phyloP scores from a whole-genome alignment of 352 stramenopile species.

The Discostella stelligera region DNA sequence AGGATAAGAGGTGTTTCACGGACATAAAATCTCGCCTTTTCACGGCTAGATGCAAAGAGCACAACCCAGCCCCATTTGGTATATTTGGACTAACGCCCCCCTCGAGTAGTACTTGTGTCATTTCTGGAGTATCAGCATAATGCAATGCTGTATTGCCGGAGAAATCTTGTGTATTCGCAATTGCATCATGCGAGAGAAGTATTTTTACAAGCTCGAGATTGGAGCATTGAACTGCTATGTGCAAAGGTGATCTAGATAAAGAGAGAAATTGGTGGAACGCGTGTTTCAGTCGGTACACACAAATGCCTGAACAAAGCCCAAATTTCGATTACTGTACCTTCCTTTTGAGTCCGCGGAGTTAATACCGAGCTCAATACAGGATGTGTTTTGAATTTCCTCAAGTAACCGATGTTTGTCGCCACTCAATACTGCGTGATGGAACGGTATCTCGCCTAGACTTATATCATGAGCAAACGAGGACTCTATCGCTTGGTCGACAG shows the following conservation, averaged over 20 bases:
- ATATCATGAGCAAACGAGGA: slow-evolving; percentile 28
- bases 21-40: slow-evolving; percentile 66
- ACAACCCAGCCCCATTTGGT: slow-evolving; percentile 78
- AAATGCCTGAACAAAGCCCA: slow-evolving; percentile 3
- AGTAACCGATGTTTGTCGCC: slow-evolving; percentile 52
- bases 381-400: slow-evolving; percentile 37
- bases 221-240: slow-evolving; percentile 62
- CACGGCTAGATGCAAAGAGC: slow-evolving; percentile 76
- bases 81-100: slow-evolving; percentile 81
- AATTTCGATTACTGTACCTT: slow-evolving; percentile 16
- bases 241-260: slow-evolving; percentile 63
- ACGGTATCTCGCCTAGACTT: slow-evolving; percentile 31
- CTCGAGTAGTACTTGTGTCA: slow-evolving; percentile 67
- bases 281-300: background rate
- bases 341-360: slow-evolving; percentile 48
- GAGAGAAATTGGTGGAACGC: background rate
- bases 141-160: slow-evolving; percentile 79
- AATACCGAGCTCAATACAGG: slow-evolving; percentile 43
- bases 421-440: slow-evolving; percentile 42
- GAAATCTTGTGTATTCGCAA: slow-evolving; percentile 76
- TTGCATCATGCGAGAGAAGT: slow-evolving; percentile 60
- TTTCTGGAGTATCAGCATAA: slow-evolving; percentile 50
- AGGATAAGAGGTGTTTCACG: slow-evolving; percentile 61
- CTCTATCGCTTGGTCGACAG: slow-evolving; percentile 21
- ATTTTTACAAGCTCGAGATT: slow-evolving; percentile 54